Percentiles rank a stretch among this genome's conserved stretches.
Evolutionary conservation across 2,329 filamentous ascomycete genomes (phyloP).

Genomic region (Fusarium brevicatenulatum): DNA sequence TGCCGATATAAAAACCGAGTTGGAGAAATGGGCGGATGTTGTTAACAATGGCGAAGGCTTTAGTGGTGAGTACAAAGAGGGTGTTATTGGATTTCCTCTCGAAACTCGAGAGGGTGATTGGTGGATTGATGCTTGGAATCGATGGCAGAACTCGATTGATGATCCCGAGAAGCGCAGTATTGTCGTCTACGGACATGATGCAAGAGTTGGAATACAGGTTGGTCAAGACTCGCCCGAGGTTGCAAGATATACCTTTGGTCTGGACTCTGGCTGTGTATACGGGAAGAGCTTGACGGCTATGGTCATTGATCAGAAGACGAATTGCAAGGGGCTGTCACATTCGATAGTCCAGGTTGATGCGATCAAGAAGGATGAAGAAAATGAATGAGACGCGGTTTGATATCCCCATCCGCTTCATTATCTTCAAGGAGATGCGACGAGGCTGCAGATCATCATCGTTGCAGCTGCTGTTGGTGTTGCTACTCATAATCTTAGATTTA

Average conservation of each 20-base stretch:
- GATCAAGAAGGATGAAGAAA: neutral
- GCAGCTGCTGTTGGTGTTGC: neutral
- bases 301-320: neutral
- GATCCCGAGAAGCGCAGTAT: constrained; percentile 57
- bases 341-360: constrained; percentile 23
- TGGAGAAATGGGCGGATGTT: neutral
- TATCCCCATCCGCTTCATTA: neutral
- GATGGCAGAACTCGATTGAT: constrained; percentile 23
- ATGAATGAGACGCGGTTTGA: neutral
- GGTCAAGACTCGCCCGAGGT: constrained; percentile 32
- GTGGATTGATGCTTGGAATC: constrained; percentile 36
- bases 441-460: too few species aligned
- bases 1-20: neutral
- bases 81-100: neutral
- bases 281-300: constrained; percentile 54
- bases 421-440: neutral
- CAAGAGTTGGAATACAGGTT: constrained; percentile 68
- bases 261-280: constrained; percentile 82
- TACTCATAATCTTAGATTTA: too few species aligned
- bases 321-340: constrained; percentile 1
- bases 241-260: constrained; percentile 75
- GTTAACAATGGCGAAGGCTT: constrained; percentile 6
- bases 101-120: constrained; percentile 29
- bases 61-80: neutral
- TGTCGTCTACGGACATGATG: constrained; percentile 87